phyloP scores from a whole-genome alignment of 768 basidiomycete species.

The Gloeophyllum trabeum region DNA sequence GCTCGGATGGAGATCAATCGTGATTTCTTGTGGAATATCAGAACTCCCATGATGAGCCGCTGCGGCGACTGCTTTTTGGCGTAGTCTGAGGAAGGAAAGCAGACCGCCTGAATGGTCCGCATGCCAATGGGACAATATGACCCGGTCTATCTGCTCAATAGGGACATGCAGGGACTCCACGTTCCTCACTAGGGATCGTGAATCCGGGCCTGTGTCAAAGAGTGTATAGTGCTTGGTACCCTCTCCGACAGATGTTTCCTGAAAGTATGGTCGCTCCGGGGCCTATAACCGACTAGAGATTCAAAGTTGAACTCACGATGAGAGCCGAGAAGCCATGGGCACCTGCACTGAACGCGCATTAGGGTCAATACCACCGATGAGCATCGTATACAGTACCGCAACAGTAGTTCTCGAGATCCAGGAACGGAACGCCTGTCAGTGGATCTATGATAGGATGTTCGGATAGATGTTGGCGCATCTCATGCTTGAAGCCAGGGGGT shows the following conservation, averaged over 20 bases:
- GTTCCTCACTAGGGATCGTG: constrained; percentile 65
- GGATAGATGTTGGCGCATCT: constrained; percentile 51
- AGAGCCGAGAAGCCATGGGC: constrained; percentile 81
- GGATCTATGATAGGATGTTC: constrained; percentile 30
- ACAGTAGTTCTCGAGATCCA: constrained; percentile 65
- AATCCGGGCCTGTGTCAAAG: constrained; percentile 82
- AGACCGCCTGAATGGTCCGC: constrained; percentile 56
- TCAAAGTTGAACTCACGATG: constrained; percentile 35
- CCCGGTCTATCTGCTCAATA: constrained; percentile 40
- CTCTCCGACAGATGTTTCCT: constrained; percentile 49
- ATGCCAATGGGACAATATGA: constrained; percentile 75
- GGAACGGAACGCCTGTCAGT: constrained; percentile 43
- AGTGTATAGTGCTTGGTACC: constrained; percentile 40
- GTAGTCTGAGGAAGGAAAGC: constrained; percentile 46
- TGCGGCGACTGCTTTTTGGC: constrained; percentile 13
- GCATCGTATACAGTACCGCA: constrained; percentile 37
- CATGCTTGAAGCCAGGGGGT: constrained; percentile 69
- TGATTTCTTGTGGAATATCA: constrained; percentile 4
- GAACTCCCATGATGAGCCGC: constrained; percentile 21
- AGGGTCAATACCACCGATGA: not conserved
- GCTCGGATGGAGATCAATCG: constrained; percentile 69
- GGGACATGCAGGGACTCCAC: constrained; percentile 45
- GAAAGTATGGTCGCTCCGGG: not conserved
- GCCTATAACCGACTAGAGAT: not conserved
- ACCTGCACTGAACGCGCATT: constrained; percentile 25